Evolutionary conservation across 2,329 filamentous ascomycete species (phyloP).

Genomic region (Tolypocladium capitatum): DNA sequence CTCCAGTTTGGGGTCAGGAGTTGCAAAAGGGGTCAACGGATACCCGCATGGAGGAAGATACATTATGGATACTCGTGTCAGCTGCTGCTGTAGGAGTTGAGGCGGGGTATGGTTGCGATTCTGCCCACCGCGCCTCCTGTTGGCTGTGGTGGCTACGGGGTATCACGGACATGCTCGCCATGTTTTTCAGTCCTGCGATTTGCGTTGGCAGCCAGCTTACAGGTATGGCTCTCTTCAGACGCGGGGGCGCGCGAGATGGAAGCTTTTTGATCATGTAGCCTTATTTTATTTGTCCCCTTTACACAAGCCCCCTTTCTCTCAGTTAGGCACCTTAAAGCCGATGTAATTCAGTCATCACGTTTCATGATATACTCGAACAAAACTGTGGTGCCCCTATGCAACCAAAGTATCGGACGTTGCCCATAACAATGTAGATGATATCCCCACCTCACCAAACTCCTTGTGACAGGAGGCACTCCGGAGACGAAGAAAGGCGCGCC

Average conservation of each 20-base stretch:
- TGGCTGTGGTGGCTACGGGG: background rate
- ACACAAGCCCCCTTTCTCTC: slow-evolving; percentile 18
- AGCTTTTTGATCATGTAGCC: slow-evolving; percentile 20
- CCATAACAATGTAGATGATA: background rate
- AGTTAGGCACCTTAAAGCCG: slow-evolving; percentile 27
- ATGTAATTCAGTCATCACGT: slow-evolving; percentile 33
- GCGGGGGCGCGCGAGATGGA: slow-evolving; percentile 2
- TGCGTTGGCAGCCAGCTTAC: slow-evolving; percentile 1
- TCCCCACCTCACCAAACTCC: background rate
- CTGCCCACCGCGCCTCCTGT: background rate
- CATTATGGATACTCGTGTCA: slow-evolving; percentile 18
- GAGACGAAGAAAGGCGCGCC: background rate
- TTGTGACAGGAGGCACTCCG: background rate
- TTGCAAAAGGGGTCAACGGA: slow-evolving; percentile 19
- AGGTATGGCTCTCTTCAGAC: slow-evolving; percentile 1
- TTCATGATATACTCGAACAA: slow-evolving; percentile 20
- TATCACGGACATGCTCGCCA: slow-evolving; percentile 1
- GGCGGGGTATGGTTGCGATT: background rate
- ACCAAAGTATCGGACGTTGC: background rate
- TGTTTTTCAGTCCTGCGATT: background rate
- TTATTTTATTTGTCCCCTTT: slow-evolving; percentile 18
- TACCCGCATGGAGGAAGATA: slow-evolving; percentile 13
- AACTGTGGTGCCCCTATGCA: background rate
- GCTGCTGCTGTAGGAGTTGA: slow-evolving; percentile 6
- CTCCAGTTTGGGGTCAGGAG: slow-evolving; percentile 20